phyloP scores from a whole-genome alignment of 257 asterid genomes.

The Cordia subcordata region DNA sequence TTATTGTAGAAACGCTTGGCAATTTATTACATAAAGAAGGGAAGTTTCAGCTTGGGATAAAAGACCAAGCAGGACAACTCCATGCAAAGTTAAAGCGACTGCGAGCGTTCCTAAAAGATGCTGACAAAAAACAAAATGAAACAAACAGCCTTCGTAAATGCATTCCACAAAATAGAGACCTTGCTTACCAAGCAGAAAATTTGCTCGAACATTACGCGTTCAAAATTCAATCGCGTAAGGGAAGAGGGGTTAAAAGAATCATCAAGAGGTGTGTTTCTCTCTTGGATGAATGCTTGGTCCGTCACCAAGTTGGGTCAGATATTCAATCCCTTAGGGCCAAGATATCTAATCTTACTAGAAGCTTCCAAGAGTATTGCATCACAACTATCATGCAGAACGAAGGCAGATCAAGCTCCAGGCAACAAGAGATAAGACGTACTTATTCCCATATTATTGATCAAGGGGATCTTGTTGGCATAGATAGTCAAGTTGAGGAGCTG shows the following conservation, averaged over 20 bases:
- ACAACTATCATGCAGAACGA: not conserved
- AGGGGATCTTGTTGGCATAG: slow-evolving; percentile 10
- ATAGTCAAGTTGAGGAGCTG: not conserved
- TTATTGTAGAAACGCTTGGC: not conserved
- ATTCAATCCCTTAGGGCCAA: not conserved
- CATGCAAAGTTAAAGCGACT: not conserved
- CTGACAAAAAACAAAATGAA: not conserved
- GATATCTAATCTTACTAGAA: not conserved
- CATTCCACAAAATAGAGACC: not conserved
- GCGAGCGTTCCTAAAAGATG: not conserved
- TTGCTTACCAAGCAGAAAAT: slow-evolving; percentile 9
- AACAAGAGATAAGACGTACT: slow-evolving; percentile 2
- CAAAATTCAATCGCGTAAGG: not conserved
- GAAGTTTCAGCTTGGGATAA: not conserved
- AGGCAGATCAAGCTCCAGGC: slow-evolving; percentile 4
- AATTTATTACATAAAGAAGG: slow-evolving; percentile 3
- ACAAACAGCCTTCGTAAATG: not conserved
- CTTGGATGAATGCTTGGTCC: not conserved
- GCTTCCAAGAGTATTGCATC: not conserved
- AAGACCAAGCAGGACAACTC: slow-evolving; percentile 5
- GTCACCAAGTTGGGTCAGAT: slow-evolving; percentile 1
- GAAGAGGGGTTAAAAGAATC: not conserved
- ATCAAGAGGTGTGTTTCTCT: not conserved
- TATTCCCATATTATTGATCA: not conserved
- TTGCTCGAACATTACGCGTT: not conserved